These are phyloP conservation scores for Litsea cubeba DNA, from an alignment of 164 flowering plant genomes.

Conservation along the genomic window DNA sequence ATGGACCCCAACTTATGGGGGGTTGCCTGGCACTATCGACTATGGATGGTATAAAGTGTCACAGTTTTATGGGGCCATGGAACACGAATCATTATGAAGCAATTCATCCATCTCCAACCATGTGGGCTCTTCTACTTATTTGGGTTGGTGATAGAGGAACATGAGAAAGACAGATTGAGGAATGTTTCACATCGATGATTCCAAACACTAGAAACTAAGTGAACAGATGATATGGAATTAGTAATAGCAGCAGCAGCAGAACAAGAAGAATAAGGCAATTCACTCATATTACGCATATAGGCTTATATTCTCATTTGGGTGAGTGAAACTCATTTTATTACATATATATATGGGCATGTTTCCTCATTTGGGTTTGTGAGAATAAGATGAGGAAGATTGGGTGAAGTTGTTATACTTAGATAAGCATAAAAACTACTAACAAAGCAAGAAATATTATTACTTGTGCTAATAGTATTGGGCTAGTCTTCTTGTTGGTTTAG, in stretches of 20 bases:
- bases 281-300: too few species aligned
- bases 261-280: too few species aligned
- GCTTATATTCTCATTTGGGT: too few species aligned
- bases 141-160: background rate
- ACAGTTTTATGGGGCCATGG: background rate
- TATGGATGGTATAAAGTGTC: background rate
- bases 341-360: background rate
- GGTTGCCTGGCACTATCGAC: constrained; percentile 1
- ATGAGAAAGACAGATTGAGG: background rate
- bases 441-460: too few species aligned
- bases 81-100: background rate
- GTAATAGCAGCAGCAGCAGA: background rate
- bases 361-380: background rate
- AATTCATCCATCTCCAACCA: background rate
- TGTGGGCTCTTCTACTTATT: background rate
- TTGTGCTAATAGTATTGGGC: too few species aligned
- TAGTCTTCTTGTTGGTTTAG: too few species aligned
- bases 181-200: background rate
- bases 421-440: background rate
- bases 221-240: background rate
- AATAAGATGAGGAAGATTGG: background rate
- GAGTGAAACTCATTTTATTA: too few species aligned
- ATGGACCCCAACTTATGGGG: background rate
- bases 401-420: background rate
- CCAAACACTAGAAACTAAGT: background rate